Base-by-base conservation (phyloP, 1,284 basidiomycete genomes). In the Ceratobasidium sp. region DNA sequence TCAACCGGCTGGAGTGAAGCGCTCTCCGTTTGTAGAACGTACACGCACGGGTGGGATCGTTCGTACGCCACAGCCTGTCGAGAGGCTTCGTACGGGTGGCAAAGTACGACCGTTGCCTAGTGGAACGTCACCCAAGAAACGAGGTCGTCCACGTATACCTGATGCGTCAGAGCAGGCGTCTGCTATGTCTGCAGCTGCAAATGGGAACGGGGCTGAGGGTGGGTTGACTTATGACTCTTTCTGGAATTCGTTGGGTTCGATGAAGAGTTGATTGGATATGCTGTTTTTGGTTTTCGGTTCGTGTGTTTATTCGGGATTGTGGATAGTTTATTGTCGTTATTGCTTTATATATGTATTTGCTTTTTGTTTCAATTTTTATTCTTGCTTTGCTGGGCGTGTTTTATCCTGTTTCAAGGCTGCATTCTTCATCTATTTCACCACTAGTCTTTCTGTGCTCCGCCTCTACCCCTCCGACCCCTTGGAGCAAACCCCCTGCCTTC, bases 191-290 rank as follows among this genome's bases (percentile, higher is more conserved):
- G 17, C 15, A 1, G 48, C 48, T n/a, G n/a, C 20, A 12, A 28
- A 20, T 50, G 59, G n/a, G 12, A 23, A 2, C 12, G 73, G 46
- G 13, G 48, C 42, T 15, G 33, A 50, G 9, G 73, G 73, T 10
- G 33, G 59, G 20, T 65, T 65, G 62, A 75, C 73, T 9, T 75
- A 75, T 56, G 73, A 75, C 52, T 65, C 73, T 33, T 75, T 75
- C 26, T 75, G 73, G 73, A 75, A n/a, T 23, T 56, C 73, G 17
- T 23, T 75, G 50, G 61, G 44, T 15, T 26, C 73, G 9, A 62
- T 65, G 40, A 75, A 75, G 48, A 28, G 42, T 74, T 62, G 5
- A 15, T 46, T 64, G 28, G 52, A n/a, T n/a, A 26, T 38, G 28
- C 28, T 40, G 23, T 42, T 38, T 38, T 57, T 57, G 54, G 33